phyloP scores from a whole-genome alignment of 1,139 yeast species.

The Candida glucosophila region DNA sequence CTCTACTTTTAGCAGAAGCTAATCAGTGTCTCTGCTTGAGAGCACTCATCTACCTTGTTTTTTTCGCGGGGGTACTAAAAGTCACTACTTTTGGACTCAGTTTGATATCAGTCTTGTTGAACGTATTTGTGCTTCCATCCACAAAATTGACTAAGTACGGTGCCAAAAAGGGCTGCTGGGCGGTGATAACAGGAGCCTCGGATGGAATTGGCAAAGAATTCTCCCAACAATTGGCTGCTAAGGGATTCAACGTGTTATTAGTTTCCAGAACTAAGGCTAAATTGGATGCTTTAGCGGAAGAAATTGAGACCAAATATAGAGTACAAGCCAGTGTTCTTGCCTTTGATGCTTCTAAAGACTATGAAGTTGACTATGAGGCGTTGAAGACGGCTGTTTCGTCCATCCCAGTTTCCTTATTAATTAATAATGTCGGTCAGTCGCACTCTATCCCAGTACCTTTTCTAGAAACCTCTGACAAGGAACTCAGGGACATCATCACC shows the following conservation, averaged over 20 bases:
- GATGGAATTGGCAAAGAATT: slow-evolving; percentile 97
- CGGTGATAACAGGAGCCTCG: slow-evolving; percentile 92
- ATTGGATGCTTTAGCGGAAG: slow-evolving; percentile 58
- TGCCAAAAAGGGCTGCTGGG: slow-evolving; percentile 60
- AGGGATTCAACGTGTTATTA: slow-evolving; percentile 75
- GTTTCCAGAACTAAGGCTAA: slow-evolving; percentile 81
- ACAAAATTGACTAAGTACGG: slow-evolving; percentile 65
- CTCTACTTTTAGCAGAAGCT: no score
- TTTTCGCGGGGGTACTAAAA: slow-evolving; percentile 46
- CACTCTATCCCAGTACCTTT: slow-evolving; percentile 95
- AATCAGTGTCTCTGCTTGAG: no score
- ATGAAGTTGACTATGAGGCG: slow-evolving; percentile 41
- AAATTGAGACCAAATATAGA: slow-evolving; percentile 49
- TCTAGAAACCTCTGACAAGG: slow-evolving; percentile 65
- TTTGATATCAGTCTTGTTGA: slow-evolving; percentile 37
- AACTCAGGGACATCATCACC: slow-evolving; percentile 70
- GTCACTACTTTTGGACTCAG: slow-evolving; percentile 31
- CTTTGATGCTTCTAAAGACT: slow-evolving; percentile 65
- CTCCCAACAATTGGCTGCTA: slow-evolving; percentile 74
- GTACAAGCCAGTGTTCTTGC: slow-evolving; percentile 64
- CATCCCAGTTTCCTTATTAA: slow-evolving; percentile 60
- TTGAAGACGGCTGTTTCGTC: slow-evolving; percentile 41
- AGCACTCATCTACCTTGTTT: slow-evolving; percentile 22
- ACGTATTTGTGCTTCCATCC: slow-evolving; percentile 57
- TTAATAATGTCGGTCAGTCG: slow-evolving; percentile 92